These are phyloP conservation scores for Kazachstania viticola DNA, from an alignment of 805 yeast species.

Conservation along the genomic window DNA sequence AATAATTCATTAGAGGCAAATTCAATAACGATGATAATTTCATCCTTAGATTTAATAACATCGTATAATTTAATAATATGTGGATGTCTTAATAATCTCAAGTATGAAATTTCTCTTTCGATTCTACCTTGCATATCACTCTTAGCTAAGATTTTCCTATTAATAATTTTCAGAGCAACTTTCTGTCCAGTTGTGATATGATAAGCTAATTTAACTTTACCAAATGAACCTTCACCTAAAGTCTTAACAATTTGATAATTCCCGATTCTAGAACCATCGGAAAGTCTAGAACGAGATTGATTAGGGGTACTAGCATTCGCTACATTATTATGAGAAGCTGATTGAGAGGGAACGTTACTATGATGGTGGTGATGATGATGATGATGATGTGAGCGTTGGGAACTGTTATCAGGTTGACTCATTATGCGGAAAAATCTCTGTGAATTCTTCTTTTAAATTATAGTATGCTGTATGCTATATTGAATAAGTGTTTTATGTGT, in stretches of 20 bases:
- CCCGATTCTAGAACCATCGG: constrained; percentile 52
- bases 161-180: constrained; percentile 88
- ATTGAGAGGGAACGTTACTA: too few species aligned
- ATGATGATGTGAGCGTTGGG: constrained; percentile 10
- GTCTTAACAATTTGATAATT: constrained; percentile 88
- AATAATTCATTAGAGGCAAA: constrained; percentile 94
- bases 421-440: too few species aligned
- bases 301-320: neutral
- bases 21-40: constrained; percentile 94
- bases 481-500: too few species aligned
- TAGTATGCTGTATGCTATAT: too few species aligned
- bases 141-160: constrained; percentile 83
- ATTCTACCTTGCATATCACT: constrained; percentile 95
- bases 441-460: too few species aligned
- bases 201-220: constrained; percentile 86
- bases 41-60: constrained; percentile 89
- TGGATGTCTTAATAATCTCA: constrained; percentile 82
- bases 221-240: constrained; percentile 92
- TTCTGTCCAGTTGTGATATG: constrained; percentile 85
- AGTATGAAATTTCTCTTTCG: constrained; percentile 86
- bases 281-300: constrained; percentile 7
- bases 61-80: constrained; percentile 93
- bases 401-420: neutral
- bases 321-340: constrained; percentile 6
- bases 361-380: constrained; percentile 17